Conservation (phyloP, 2,329 filamentous ascomycete genomes). For the Claviceps monticola region DNA sequence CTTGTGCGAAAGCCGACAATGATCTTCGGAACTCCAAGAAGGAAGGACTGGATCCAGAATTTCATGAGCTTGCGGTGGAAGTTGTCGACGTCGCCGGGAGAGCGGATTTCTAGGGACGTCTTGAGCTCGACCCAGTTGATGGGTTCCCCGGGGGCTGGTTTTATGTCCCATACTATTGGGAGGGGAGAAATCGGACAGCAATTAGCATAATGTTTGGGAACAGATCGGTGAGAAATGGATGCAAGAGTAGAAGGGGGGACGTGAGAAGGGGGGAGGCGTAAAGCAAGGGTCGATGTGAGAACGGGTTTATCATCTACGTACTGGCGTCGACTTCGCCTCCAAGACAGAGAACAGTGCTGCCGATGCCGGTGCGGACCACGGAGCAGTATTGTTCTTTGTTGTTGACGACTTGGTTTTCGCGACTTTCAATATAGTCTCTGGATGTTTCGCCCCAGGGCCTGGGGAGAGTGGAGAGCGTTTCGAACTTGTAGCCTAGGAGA, state of each 20-base stretch:
- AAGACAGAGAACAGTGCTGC: conserved; percentile 58
- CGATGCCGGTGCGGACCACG: conserved; percentile 77
- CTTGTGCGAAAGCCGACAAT: conserved; percentile 75
- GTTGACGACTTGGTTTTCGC: conserved; percentile 59
- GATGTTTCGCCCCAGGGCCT: conserved; percentile 58
- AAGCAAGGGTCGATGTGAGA: background rate
- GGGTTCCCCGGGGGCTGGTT: conserved; percentile 52
- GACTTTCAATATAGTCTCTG: conserved; percentile 64
- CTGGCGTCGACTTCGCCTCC: conserved; percentile 90
- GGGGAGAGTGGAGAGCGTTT: conserved; percentile 67
- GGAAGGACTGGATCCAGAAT: conserved; percentile 93
- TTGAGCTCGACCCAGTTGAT: conserved; percentile 94
- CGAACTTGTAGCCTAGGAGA: conserved; percentile 79
- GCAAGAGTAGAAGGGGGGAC: background rate
- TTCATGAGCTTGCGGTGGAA: conserved; percentile 88
- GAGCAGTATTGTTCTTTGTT: conserved; percentile 96
- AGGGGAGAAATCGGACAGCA: background rate
- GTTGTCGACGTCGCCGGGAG: conserved; percentile 52
- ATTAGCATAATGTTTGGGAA: background rate
- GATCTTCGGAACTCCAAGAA: conserved; percentile 84
- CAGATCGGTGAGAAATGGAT: too few relatives aligned
- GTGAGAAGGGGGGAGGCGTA: background rate
- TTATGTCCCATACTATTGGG: conserved; percentile 62
- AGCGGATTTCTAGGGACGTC: conserved; percentile 61
- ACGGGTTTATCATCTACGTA: conserved; percentile 20